Evolutionary conservation across 768 basidiomycete genomes (phyloP), one percentile per base, ranked within the genome.

Genomic region (Russula abietina): DNA sequence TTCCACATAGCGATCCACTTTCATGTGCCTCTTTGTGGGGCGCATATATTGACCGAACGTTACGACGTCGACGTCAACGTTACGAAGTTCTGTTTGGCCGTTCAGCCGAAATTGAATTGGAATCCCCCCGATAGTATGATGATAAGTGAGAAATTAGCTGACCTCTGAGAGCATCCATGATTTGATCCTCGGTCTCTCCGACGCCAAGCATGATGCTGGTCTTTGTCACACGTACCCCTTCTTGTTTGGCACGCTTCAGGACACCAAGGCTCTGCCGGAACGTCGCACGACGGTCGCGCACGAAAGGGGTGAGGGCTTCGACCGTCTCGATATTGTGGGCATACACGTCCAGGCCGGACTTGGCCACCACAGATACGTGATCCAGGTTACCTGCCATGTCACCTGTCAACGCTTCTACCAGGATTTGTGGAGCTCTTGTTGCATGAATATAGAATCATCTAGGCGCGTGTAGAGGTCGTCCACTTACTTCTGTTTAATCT

Each of bases 1-100:
- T 64, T 92, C 85, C 26, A 98, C 93, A 69, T 99, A 99, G 33
- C 93, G 89, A 68, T 93, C 89, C 11, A 99, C 97, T 75, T 98
- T 99, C 97, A 99, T 98, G 75, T 99, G 97, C 32, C 87, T 83
- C 75, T 98, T 98, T 10, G 97, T 98, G 8, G 97, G 97, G 54
- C 97, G 89, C 97, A 99, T 98, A 75, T 99, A 99, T 76, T 99
- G 97, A 2, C 97, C 97, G 72, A 99, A 98, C 2, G 97, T 99
- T 32, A 99, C 93, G 7, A 99, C 96, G 70, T 98, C 96, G 50
- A 98, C 95, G 67, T 93, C 82, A 51, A 85, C 78, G 67, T 86
- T 87, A 49, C 96, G 88, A 8, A 98, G 81, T 66, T 96, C 97
- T 98, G 72, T 51, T 51, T 57, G 41, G 55, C 55, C 66, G 33